Percentiles rank a stretch among this genome's conserved stretches.
Evolutionary conservation across 306 rosid species (phyloP).

Genomic region (Prinsepia uniflora): DNA sequence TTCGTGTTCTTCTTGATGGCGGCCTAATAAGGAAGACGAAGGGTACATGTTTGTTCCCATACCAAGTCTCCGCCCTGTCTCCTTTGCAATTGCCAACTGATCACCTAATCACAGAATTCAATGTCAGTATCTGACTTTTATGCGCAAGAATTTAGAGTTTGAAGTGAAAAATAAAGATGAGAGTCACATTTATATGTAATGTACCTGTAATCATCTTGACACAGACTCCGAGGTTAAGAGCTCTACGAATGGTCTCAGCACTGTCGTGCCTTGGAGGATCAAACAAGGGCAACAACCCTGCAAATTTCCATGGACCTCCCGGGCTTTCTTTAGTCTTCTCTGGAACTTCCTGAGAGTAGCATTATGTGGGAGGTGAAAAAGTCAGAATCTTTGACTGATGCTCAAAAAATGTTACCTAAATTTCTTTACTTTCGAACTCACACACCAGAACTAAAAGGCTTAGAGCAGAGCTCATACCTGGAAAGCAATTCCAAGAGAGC

Average conservation of each 20-base stretch:
- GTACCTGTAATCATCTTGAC: conserved; percentile 95
- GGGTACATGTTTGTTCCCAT: conserved; percentile 98
- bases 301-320: conserved; percentile 83
- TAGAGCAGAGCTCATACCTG: conserved; percentile 47
- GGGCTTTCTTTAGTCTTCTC: conserved; percentile 66
- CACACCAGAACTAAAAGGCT: too few species aligned
- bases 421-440: too few species aligned
- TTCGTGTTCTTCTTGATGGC: conserved; percentile 54
- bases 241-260: conserved; percentile 85
- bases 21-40: conserved; percentile 74
- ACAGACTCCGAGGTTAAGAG: conserved; percentile 79
- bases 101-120: conserved; percentile 46
- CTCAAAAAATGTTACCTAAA: conserved; percentile 4
- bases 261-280: conserved; percentile 94
- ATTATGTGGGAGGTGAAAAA: conserved; percentile 1
- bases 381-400: conserved; percentile 21
- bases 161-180: neutral
- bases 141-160: conserved; percentile 14
- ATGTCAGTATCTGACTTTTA: conserved; percentile 10
- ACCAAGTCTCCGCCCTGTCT: conserved; percentile 85
- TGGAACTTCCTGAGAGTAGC: conserved; percentile 56
- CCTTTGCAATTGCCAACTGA: conserved; percentile 85
- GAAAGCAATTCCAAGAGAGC: conserved; percentile 77
- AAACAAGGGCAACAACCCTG: conserved; percentile 83
- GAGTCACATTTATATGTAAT: neutral